phyloP scores from a whole-genome alignment of 805 yeast species.

The Brettanomyces custersianus region DNA sequence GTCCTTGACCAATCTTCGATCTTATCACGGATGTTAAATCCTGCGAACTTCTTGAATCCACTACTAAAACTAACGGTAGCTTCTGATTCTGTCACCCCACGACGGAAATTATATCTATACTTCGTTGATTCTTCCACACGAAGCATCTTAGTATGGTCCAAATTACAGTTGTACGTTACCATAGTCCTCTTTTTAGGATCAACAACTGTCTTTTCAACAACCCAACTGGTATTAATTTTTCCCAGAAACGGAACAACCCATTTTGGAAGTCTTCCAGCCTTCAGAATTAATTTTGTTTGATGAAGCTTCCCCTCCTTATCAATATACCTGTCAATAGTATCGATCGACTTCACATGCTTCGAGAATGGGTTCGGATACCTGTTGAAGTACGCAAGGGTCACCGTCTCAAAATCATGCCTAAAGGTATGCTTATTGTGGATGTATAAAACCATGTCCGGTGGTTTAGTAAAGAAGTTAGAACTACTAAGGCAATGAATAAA shows the following conservation, averaged over 20 bases:
- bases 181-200: slow-evolving; percentile 50
- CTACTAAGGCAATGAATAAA: neutral
- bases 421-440: slow-evolving; percentile 48
- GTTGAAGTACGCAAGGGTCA: slow-evolving; percentile 68
- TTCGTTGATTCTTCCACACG: slow-evolving; percentile 69
- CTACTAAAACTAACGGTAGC: slow-evolving; percentile 57
- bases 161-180: slow-evolving; percentile 66
- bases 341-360: slow-evolving; percentile 74
- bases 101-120: slow-evolving; percentile 30
- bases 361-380: slow-evolving; percentile 77
- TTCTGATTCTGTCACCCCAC: slow-evolving; percentile 35
- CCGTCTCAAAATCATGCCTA: slow-evolving; percentile 60
- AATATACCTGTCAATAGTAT: slow-evolving; percentile 55
- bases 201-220: slow-evolving; percentile 68
- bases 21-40: slow-evolving; percentile 53
- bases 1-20: slow-evolving; percentile 78
- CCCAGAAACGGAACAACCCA: slow-evolving; percentile 76
- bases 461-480: neutral
- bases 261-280: slow-evolving; percentile 70
- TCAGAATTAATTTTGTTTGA: slow-evolving; percentile 66
- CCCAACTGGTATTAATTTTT: slow-evolving; percentile 63
- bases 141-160: slow-evolving; percentile 75
- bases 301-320: slow-evolving; percentile 57
- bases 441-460: slow-evolving; percentile 49
- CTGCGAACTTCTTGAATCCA: slow-evolving; percentile 35